A percentile compares a stretch with the other conserved stretches of the same genome.
These are phyloP conservation scores for Pugionium cornutum DNA, from an alignment of 345 rosid species.

Conservation along the genomic window DNA sequence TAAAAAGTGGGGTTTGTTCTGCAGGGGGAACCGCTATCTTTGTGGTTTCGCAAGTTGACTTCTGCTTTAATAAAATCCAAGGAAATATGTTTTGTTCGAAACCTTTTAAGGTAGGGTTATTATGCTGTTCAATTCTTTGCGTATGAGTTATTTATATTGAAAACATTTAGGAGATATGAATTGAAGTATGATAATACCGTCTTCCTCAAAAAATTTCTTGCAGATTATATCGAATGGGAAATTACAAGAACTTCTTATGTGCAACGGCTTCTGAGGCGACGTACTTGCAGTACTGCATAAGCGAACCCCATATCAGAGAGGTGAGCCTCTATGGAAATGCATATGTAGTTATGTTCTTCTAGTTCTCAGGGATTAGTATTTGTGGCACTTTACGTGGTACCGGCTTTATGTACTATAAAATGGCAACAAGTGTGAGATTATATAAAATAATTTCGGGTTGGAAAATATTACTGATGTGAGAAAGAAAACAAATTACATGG, in stretches of 20 bases:
- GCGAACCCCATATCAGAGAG: slow-evolving; percentile 67
- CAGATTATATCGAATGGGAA: slow-evolving; percentile 66
- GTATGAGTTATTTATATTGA: slow-evolving; percentile 6
- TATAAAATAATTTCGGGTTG: not conserved
- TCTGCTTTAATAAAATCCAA: slow-evolving; percentile 56
- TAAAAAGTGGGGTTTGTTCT: slow-evolving; percentile 27
- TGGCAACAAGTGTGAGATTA: slow-evolving; percentile 3
- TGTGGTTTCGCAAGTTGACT: slow-evolving; percentile 76
- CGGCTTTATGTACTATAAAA: slow-evolving; percentile 7
- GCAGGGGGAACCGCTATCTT: slow-evolving; percentile 89
- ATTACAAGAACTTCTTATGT: slow-evolving; percentile 60
- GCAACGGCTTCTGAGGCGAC: slow-evolving; percentile 71
- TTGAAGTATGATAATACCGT: slow-evolving; percentile 1
- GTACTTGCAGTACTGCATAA: slow-evolving; percentile 70
- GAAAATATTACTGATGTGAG: slow-evolving; percentile 7
- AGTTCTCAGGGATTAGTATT: slow-evolving; percentile 12
- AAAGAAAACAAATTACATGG: not conserved
- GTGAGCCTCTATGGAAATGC: slow-evolving; percentile 40
- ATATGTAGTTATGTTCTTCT: slow-evolving; percentile 3
- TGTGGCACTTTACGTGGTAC: not conserved
- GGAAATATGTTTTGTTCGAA: slow-evolving; percentile 76
- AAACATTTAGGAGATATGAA: not conserved
- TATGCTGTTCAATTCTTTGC: slow-evolving; percentile 7
- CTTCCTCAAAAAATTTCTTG: not conserved
- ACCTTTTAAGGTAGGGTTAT: slow-evolving; percentile 55